A percentile compares a stretch with the other conserved stretches of the same genome.
Conservation (phyloP, 2,329 filamentous ascomycete species). For the Fonsecaea erecta region DNA sequence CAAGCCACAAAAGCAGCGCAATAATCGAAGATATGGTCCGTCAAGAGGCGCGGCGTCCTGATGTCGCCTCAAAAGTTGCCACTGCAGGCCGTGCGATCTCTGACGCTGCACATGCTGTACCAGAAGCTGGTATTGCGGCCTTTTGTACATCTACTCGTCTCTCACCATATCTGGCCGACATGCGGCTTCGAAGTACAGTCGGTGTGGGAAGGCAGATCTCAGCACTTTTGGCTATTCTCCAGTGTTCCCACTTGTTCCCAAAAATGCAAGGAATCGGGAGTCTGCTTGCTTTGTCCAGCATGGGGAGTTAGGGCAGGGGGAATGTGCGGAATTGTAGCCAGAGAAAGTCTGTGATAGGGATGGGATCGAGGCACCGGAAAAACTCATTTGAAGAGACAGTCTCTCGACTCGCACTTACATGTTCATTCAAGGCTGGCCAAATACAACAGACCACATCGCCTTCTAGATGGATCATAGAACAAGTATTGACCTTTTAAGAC, state of each 20-base stretch:
- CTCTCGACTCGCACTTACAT: slow-evolving; percentile 24
- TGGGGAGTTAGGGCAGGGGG: slow-evolving; percentile 29
- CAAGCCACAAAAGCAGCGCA: slow-evolving; percentile 47
- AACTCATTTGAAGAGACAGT: slow-evolving; percentile 20
- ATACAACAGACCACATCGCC: slow-evolving; percentile 19
- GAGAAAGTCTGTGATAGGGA: slow-evolving; percentile 17
- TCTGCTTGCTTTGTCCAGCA: slow-evolving; percentile 25
- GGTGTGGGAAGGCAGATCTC: slow-evolving; percentile 15
- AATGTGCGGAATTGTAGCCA: slow-evolving; percentile 22
- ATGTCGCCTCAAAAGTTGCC: slow-evolving; percentile 45
- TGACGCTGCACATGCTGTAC: neutral
- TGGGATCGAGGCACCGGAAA: slow-evolving; percentile 9
- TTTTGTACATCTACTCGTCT: slow-evolving; percentile 30
- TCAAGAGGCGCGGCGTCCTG: slow-evolving; percentile 48
- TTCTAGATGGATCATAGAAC: slow-evolving; percentile 22
- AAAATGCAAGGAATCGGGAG: slow-evolving; percentile 9
- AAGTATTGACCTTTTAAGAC: slow-evolving; percentile 1
- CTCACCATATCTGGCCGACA: slow-evolving; percentile 20
- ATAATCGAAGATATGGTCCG: slow-evolving; percentile 48
- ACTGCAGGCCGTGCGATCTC: neutral
- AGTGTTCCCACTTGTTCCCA: slow-evolving; percentile 11
- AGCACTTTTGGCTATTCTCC: slow-evolving; percentile 31
- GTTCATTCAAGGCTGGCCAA: slow-evolving; percentile 14
- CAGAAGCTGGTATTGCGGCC: slow-evolving; percentile 2
- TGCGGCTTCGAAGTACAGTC: slow-evolving; percentile 15